phyloP scores from a whole-genome alignment of 495 filamentous ascomycete genomes.

The Neurospora tetraspora region DNA sequence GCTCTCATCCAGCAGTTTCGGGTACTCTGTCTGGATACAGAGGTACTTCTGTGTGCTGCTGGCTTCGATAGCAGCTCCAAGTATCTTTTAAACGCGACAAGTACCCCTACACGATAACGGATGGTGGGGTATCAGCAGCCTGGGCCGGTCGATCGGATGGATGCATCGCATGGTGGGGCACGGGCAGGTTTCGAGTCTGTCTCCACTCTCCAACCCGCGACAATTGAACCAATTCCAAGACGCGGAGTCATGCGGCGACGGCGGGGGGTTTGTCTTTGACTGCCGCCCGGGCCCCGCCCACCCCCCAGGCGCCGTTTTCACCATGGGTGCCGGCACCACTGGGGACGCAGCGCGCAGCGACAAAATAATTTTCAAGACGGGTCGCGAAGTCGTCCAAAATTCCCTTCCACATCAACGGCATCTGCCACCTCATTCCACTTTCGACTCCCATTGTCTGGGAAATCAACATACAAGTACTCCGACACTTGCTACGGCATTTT shows the following conservation, averaged over 20 bases:
- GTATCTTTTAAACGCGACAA: background rate
- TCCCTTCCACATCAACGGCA: background rate
- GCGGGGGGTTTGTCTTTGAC: background rate
- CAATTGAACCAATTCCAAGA: background rate
- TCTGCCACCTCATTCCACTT: background rate
- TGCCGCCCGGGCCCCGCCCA: background rate
- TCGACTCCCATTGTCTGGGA: background rate
- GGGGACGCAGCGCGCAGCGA: background rate
- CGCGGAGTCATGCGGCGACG: background rate
- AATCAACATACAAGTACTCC: background rate
- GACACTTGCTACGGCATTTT: background rate
- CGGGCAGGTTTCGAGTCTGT: background rate
- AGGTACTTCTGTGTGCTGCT: background rate
- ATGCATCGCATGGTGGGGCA: background rate
- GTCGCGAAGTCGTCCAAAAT: background rate
- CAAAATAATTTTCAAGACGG: background rate
- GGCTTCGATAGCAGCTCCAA: too few relatives aligned
- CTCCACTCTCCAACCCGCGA: background rate
- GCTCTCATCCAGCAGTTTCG: background rate
- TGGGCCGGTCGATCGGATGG: background rate
- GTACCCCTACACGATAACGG: background rate
- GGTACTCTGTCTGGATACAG: background rate
- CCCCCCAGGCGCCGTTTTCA: background rate
- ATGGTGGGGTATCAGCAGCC: background rate
- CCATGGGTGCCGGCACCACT: background rate